Evolutionary conservation across 352 stramenopile genomes (phyloP), one percentile per base, ranked within the genome.

Genomic region (Phytophthora pinifolia): DNA sequence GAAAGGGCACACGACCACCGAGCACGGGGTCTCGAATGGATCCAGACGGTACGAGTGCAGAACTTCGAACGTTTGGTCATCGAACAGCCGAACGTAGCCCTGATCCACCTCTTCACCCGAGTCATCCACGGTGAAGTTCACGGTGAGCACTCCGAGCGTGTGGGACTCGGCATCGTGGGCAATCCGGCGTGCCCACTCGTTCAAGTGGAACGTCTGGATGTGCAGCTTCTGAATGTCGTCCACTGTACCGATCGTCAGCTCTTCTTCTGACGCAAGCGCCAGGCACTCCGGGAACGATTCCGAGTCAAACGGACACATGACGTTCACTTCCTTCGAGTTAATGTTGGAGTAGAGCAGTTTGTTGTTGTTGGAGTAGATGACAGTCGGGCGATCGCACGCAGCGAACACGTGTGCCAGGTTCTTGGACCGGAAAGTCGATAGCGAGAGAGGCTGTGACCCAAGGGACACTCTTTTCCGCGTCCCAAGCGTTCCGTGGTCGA

Each of bases 221-320:
- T 99, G 97, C 32, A 99, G 83, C 62, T 99, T 99, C 63, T 99
- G 96, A 61, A 99, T 99, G 63, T 99, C 92, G 62, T 99, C 96
- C 35, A 99, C 98, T 4, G 93, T 98, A 29, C 97, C 97, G 42
- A 99, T 96, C 5, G 90, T 96, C 18, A 99, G 67, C 46, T 94
- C 92, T 51, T 89, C 86, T 65, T 99, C 95, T 9, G 97, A 98
- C 5, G 96, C 92, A 9, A 99, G 70, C 18, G 96, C 96, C 2
- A 99, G 79, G 54, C 96, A 98, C 56, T 99, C 89, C 1, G 92
- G 93, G 53, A 98, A 97, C 13, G 81, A 74, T 20, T 92, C 76
- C 4, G 92, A 95, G 60, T 98, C 76, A 58, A 98, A 98, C 14
- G 92, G 66, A 41, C 86, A 96, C 83, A 98, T 97, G 22, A 93